Base-by-base conservation (phyloP, 257 asterid species). In the Ligustrum vulgare region DNA sequence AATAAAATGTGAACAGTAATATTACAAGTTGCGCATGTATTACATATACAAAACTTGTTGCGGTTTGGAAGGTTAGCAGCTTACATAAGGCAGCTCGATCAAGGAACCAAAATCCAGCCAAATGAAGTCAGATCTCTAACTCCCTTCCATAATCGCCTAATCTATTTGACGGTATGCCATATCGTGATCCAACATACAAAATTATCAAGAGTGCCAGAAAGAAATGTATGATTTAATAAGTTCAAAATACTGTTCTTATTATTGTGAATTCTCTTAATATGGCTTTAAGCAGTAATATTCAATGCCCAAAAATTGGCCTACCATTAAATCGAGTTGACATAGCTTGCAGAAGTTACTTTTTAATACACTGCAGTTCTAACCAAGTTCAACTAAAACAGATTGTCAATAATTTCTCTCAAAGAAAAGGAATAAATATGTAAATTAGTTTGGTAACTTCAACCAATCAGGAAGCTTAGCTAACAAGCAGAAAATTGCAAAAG, bases 331-430 rank as follows among this genome's bases (percentile, higher is more conserved):
- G 11, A 54, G 22, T 54, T 18, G 28, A 23, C 13, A 58, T 58
- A 23, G 32, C 34, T 23, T 22, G 16, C 16, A 54, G 25, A 54
- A 54, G 63, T 18, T n/a, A 6, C 11, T n/a, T 39, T 15, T 51
- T 67, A n/a, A 32, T 3, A 35, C 12, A 31, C 22, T 60, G 63
- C 36, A 75, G 49, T 67, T 33, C 68, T n/a, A 74, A 79, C 25
- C 51, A 41, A 35, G 13, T 69, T 65, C 60, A 54, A 75, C 36
- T 28, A 47, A 67, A 47, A 34, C 22, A 41, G n/a, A 56, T 20
- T 20, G 31, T 20, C 28, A 56, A 20, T 56, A 56, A 56, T 56
- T 56, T 56, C 3, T 56, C 28, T 20, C 45, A 23, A 63, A 64
- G 10, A 23, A 69, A 7, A 22, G 22, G 28, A 8, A 56, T 56